Conservation (phyloP, 805 yeast species). For the Babjeviella inositovora region DNA sequence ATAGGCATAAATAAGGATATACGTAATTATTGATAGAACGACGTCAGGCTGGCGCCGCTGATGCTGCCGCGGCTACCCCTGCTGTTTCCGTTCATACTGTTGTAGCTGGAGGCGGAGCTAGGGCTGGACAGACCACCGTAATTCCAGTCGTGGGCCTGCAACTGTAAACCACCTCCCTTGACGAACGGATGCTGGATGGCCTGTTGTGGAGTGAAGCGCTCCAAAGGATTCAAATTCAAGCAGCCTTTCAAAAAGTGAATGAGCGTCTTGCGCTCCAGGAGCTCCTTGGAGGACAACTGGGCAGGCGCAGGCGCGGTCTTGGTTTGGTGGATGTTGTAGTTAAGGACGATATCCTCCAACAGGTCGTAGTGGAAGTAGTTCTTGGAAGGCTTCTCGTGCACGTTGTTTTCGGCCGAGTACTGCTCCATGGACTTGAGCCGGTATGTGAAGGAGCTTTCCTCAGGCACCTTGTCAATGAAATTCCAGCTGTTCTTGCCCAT, state of each 20-base stretch:
- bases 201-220: conserved; percentile 94
- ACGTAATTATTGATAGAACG: too few relatives aligned
- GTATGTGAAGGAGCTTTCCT: conserved; percentile 9
- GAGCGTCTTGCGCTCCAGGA: conserved; percentile 53
- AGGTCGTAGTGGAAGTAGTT: conserved; percentile 56
- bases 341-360: conserved; percentile 58
- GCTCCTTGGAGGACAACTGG: conserved; percentile 57
- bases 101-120: too few relatives aligned
- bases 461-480: conserved; percentile 35
- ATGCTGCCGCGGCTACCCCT: too few relatives aligned
- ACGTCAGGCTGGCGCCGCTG: too few relatives aligned
- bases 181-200: conserved; percentile 87
- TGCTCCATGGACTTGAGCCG: conserved; percentile 21
- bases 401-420: conserved; percentile 32
- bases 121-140: too few relatives aligned
- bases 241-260: conserved; percentile 69
- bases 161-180: too few relatives aligned
- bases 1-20: too few relatives aligned
- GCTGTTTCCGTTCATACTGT: too few relatives aligned
- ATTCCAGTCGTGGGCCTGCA: too few relatives aligned
- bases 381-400: conserved; percentile 65
- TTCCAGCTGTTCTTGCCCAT: conserved; percentile 75
- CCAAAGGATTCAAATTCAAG: conserved; percentile 76
- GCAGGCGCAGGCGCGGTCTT: conserved; percentile 6
- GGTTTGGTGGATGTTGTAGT: conserved; percentile 19